Evolutionary conservation across 768 basidiomycete species (phyloP), one percentile per base, ranked within the genome.

Genomic region (Paxillus involutus): DNA sequence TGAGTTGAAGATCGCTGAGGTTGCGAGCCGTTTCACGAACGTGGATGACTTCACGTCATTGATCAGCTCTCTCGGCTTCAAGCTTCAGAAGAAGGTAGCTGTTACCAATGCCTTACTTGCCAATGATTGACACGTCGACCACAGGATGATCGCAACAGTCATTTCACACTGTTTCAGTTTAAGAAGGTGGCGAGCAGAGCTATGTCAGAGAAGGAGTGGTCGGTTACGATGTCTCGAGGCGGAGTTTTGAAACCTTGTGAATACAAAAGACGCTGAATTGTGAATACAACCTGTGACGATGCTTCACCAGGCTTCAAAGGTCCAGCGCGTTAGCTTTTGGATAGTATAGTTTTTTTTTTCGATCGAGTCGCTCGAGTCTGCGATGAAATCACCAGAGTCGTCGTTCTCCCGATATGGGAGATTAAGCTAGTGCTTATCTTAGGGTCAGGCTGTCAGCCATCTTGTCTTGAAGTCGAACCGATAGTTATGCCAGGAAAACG

Each of bases 131-230:
- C 53, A 26, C 16, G 19, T 1, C 14, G 12, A 14, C 21, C 35
- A 12, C 70, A 96, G 94, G 86, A 94, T 66, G 81, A 85, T 48
- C 74, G 76, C 42, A 95, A 94, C 63, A 86, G 86, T 2, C 91
- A 97, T 68, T 95, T 97, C 68, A 86, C 84, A 17, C 71, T 92
- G 16, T 89, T 96, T 60, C 87, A 88, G 51, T 95, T 94, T 68
- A 75, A 73, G 60, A 94, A 93, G 70, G 64, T 78, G 6, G 59
- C 77, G 14, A 76, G 78, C 37, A 68, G 70, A 47, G 60, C 66
- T 21, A 82, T 77, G 64, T 73, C 71, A 37, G 77, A 83, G 45
- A 76, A 81, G 59, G 82, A 87, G 55, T 94, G 88, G 86, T 65
- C 62, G 11, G 74, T 74, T 41, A 59, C 92, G 21, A 47, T 81